Evolutionary conservation across 768 basidiomycete genomes (phyloP), one percentile per base, ranked within the genome.

Genomic region (Coprinopsis sp.): DNA sequence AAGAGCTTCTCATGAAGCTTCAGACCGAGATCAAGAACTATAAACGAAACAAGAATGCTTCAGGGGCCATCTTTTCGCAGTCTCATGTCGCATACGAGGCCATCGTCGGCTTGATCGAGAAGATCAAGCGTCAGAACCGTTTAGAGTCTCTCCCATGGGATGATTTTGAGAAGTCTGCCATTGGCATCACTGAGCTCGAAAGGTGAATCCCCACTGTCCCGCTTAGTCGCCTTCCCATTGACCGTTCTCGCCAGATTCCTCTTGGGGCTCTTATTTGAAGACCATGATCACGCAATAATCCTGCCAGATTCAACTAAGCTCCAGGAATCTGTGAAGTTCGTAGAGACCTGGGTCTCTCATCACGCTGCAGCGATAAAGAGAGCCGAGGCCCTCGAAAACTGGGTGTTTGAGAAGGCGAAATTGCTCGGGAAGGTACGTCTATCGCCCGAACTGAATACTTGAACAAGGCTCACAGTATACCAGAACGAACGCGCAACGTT

Each of bases 31-130:
- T 50, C 38, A 46, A 44, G 12, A 34, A 44, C 8, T 51, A 46
- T 37, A 46, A 28, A n/a, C 54, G 58, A 10, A 40, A 60, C 44
- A 39, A 54, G 24, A 44, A 57, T 22, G 42, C 51, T 11, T 51
- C 53, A 12, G 30, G 24, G 3, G 52, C 55, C 33, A 47, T 62
- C 19, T 43, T 54, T 23, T 13, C 30, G n/a, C 31, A 56, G 27
- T 52, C 58, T n/a, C 53, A 27, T 16, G n/a, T 25, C 33, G 47
- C 53, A 11, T 62, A 57, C 52, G 51, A 56, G 13, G 51, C 43
- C 10, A 42, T 42, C 19, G 11, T 42, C 18, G 18, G 5, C 11
- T 30, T 42, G 27, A 28, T 42, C 11, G 5, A 42, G 27, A 5
- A 42, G 18, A 19, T 42, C 19, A 7, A 37, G 11, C 11, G 11